phyloP scores from a whole-genome alignment of 495 filamentous ascomycete genomes.

The Parachaetomium inaequale region DNA sequence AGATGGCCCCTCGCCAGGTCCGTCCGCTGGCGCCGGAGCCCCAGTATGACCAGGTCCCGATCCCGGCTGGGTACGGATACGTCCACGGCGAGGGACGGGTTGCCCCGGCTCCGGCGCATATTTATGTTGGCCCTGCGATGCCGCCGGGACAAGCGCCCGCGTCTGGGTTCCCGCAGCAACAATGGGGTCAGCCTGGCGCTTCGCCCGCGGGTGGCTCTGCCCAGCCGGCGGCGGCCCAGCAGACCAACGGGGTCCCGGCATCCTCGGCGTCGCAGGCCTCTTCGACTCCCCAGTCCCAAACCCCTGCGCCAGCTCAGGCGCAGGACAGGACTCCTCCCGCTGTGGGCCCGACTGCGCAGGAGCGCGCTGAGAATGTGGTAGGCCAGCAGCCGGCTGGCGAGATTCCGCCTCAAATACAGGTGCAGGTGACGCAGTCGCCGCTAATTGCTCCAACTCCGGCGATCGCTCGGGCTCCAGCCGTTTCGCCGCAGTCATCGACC shows the following conservation, averaged over 20 bases:
- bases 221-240: slow-evolving; percentile 12
- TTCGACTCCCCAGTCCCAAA: neutral
- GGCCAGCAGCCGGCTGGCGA: neutral
- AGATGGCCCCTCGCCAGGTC: slow-evolving; percentile 6
- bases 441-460: neutral
- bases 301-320: neutral
- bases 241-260: neutral
- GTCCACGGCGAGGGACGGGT: slow-evolving; percentile 45
- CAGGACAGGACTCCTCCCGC: neutral
- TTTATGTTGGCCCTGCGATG: slow-evolving; percentile 31
- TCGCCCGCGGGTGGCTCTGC: neutral
- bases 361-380: neutral
- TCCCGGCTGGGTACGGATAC: slow-evolving; percentile 44
- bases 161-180: slow-evolving; percentile 18
- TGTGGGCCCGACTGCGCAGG: neutral
- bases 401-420: neutral
- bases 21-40: slow-evolving; percentile 28
- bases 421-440: slow-evolving; percentile 1
- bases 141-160: neutral
- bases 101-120: slow-evolving; percentile 36
- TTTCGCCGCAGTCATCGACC: slow-evolving; percentile 7
- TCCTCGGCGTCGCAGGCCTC: neutral
- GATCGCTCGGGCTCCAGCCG: neutral
- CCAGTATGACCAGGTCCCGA: slow-evolving; percentile 45
- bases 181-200: slow-evolving; percentile 15